phyloP scores from a whole-genome alignment of 345 rosid genomes.

The Fremontodendron californicum region DNA sequence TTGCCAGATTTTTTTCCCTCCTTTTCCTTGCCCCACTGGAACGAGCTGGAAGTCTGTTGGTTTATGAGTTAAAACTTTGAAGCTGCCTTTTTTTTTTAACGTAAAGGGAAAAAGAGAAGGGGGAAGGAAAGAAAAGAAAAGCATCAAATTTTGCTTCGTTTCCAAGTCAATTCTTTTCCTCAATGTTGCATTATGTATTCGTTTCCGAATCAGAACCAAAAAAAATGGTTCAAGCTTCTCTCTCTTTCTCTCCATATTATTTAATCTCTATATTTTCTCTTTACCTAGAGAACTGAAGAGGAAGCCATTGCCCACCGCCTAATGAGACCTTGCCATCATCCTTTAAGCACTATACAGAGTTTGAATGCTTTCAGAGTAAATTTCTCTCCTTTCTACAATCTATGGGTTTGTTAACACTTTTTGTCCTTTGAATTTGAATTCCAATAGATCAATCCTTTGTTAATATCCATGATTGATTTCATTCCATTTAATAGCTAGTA shows the following conservation, averaged over 20 bases:
- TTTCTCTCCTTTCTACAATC: constrained; percentile 5
- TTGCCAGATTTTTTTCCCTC: neutral
- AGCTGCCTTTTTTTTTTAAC: neutral
- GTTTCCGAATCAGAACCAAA: neutral
- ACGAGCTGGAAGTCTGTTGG: neutral
- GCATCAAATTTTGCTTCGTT: neutral
- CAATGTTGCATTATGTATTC: neutral
- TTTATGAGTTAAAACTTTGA: neutral
- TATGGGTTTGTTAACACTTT: neutral
- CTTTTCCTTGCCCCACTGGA: neutral
- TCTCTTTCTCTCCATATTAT: neutral
- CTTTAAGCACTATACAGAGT: constrained; percentile 44
- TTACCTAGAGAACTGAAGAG: constrained; percentile 55
- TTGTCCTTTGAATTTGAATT: constrained; percentile 1
- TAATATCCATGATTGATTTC: constrained; percentile 6
- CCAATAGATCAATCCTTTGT: neutral
- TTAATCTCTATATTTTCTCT: constrained; percentile 1
- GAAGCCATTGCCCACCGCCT: constrained; percentile 66
- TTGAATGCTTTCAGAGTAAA: constrained; percentile 68
- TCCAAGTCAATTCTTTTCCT: neutral
- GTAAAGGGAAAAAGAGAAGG: neutral
- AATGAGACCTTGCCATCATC: constrained; percentile 66
- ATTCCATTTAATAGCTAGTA: constrained; percentile 37
- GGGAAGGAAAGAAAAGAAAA: neutral
- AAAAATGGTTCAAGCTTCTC: neutral